A percentile compares a stretch with the other conserved stretches of the same genome.
Evolutionary conservation across 2,329 filamentous ascomycete genomes (phyloP).

Genomic region (Alternaria sp.): DNA sequence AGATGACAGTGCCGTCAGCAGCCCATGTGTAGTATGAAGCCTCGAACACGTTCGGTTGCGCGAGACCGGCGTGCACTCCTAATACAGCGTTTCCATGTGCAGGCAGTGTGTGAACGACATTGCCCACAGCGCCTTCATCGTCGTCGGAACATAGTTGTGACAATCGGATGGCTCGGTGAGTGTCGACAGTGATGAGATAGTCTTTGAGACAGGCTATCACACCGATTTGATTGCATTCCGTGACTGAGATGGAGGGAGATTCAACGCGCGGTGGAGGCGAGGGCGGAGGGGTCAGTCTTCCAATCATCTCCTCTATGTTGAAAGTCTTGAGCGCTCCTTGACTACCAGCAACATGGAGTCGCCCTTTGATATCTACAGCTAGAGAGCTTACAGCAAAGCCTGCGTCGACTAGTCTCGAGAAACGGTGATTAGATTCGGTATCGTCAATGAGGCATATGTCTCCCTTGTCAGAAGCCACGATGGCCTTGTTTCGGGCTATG

Average conservation of each 20-base stretch:
- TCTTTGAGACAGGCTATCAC: constrained; percentile 52
- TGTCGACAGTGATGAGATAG: constrained; percentile 68
- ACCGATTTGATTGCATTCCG: constrained; percentile 44
- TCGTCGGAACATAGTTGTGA: constrained; percentile 59
- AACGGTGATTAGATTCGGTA: constrained; percentile 72
- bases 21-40: constrained; percentile 92
- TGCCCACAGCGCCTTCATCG: constrained; percentile 41
- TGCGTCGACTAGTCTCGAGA: constrained; percentile 71
- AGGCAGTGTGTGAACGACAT: constrained; percentile 56
- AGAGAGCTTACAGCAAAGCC: constrained; percentile 75
- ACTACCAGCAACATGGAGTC: constrained; percentile 74
- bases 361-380: constrained; percentile 64
- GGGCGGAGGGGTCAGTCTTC: constrained; percentile 43
- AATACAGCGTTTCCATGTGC: constrained; percentile 68
- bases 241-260: constrained; percentile 43
- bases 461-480: constrained; percentile 87
- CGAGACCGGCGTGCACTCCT: constrained; percentile 72
- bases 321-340: constrained; percentile 65
- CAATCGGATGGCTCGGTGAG: constrained; percentile 74
- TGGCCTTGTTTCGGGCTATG: constrained; percentile 75
- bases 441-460: constrained; percentile 91
- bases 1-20: constrained; percentile 76
- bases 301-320: constrained; percentile 48
- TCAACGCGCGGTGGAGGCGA: constrained; percentile 48
- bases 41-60: constrained; percentile 65